These are phyloP conservation scores for Epichloe amarillans DNA, from an alignment of 2,329 filamentous ascomycete species.

Conservation along the genomic window DNA sequence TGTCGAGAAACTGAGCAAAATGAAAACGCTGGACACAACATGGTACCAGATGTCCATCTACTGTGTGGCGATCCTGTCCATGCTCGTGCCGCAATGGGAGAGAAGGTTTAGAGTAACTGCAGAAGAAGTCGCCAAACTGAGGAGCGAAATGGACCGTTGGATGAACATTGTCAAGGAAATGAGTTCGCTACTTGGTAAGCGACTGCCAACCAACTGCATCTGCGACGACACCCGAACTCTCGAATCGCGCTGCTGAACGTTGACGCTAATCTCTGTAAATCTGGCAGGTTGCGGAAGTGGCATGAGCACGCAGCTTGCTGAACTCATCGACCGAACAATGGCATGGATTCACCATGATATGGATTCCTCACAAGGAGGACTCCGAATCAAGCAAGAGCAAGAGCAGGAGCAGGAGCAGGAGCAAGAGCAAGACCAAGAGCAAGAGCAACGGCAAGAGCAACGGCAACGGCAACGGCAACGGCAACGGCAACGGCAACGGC, in stretches of 20 bases:
- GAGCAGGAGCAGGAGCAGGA: no score
- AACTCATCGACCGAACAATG: constrained; percentile 38
- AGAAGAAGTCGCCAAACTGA: constrained; percentile 45
- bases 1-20: constrained; percentile 43
- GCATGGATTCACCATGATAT: constrained; percentile 39
- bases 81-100: constrained; percentile 56
- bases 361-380: constrained; percentile 9
- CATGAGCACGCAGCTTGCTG: constrained; percentile 30
- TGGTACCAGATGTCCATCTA: constrained; percentile 66
- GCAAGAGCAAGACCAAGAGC: no score
- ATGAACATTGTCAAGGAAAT: constrained; percentile 54
- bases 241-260: background rate
- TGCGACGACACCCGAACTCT: background rate
- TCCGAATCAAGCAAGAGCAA: constrained; percentile 25
- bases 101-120: constrained; percentile 45
- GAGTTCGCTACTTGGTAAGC: constrained; percentile 48
- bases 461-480: no score
- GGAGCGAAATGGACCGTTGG: constrained; percentile 57
- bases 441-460: no score
- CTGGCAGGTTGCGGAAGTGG: constrained; percentile 29
- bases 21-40: constrained; percentile 61
- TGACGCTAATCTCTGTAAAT: constrained; percentile 8
- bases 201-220: background rate
- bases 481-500: no score
- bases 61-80: constrained; percentile 59